Base-by-base conservation (phyloP, 805 yeast genomes). In the Pichia phayaonensis region DNA sequence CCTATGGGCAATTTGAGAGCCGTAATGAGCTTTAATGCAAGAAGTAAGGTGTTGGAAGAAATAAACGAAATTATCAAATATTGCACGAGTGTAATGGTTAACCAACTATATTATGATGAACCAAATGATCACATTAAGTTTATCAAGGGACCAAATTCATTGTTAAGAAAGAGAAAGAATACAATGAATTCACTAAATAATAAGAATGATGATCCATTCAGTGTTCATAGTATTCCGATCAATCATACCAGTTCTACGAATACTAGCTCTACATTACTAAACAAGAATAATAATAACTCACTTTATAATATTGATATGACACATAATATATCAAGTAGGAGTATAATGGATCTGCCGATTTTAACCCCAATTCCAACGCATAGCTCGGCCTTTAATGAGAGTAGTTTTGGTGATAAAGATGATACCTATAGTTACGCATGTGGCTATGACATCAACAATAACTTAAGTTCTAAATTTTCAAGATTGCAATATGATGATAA, bases 51-150 rank as follows among this genome's bases (percentile, higher is more conserved):
- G n/a, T 47, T 73, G 16, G 68, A 67, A 24, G 81, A 77, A 44
- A 58, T 80, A 1, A 64, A 69, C 42, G 79, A 75, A 22, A 67
- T 79, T 34, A 57, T 80, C 21, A 66, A 65, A 42, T 55, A 60
- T 16, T 79, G 81, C 1, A 65, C 81, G 62, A 54, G 55, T 22
- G 51, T 58, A 0, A 53, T 59, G 50, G 49, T 60, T 29, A 59
- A 54, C 16, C 63, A 58, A 42, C 41, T 54, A 40, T 61, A 59
- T 48, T 56, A 62, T 45, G 69, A 68, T 45, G 65, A 62, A 7
- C 45, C 44, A 38, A 60, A 61, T 6, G 60, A 59, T 15, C 59
- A 59, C 22, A 54, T 73, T 53, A 56, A 64, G 62, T 45, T 66
- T 67, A 55, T 67, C 11, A 53, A 52, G 12, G 51, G 54, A 1